Base-by-base conservation (phyloP, 1,284 basidiomycete genomes). In the Puccinia coronata region DNA sequence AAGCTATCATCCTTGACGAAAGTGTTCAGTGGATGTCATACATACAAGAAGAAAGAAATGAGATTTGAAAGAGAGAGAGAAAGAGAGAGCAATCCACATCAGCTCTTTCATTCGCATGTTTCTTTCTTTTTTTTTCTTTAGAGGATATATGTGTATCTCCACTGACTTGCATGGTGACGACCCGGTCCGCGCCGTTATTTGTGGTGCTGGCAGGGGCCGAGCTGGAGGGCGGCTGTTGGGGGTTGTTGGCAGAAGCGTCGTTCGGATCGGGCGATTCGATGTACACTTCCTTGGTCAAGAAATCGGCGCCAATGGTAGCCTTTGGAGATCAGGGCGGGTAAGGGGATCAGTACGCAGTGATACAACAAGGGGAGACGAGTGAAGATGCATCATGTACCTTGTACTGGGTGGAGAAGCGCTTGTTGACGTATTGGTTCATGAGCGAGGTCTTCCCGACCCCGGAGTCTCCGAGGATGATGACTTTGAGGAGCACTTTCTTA, bases 361-460 rank as follows among this genome's bases (percentile, higher is more conserved):
- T 78, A 20, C 20, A 28, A 59, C 31, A n/a, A 61, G 61, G 49
- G 11, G n/a, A 6, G 25, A 39, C 9, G 51, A 47, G 23, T 1
- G 23, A 92, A 72, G 61, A 71, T n/a, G n/a, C n/a, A n/a, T n/a
- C n/a, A 55, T 23, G 20, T 61, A 95, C 96, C 89, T 99, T 99
- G 91, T 99, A 99, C 87, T 98, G 96, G 87, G 96, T 98, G 86
- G 93, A 96, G 88, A 99, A 99, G 83, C 97, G 92, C 88, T 98
- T 99, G 91, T 99, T 99, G 85, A 99, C 97, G 89, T 98, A 99
- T 89, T 99, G 97, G 89, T 98, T 99, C 97, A 99, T 99, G 85
- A 99, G 91, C 59, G 96, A 99, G 71, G 96, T 99, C 92, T 99
- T 99, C 76, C 96, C 97, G 87, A 99, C 97, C 82, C 95, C 95